These are phyloP conservation scores for Incumbomyces delicatus DNA, from an alignment of 2,329 filamentous ascomycete species.

Conservation along the genomic window DNA sequence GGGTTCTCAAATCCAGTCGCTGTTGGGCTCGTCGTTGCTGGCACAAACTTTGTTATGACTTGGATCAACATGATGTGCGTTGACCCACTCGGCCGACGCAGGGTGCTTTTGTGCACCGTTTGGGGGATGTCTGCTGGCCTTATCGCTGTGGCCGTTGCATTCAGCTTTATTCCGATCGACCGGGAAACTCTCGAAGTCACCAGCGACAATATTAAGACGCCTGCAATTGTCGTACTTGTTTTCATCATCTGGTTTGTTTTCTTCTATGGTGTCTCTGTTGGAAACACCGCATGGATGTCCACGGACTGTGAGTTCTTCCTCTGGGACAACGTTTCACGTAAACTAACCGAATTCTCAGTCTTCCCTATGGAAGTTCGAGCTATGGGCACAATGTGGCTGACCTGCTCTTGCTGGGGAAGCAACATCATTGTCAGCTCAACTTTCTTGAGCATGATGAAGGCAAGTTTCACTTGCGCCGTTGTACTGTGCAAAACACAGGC, in stretches of 20 bases:
- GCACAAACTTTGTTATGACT: conserved; percentile 38
- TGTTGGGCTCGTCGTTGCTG: conserved; percentile 30
- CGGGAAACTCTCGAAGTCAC: conserved; percentile 31
- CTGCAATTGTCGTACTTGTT: conserved; percentile 32
- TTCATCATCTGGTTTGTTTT: conserved; percentile 37
- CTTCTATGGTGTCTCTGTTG: conserved; percentile 40
- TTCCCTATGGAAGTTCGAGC: conserved; percentile 41
- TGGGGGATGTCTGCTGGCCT: conserved; percentile 38
- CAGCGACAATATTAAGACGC: conserved; percentile 23
- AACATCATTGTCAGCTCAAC: conserved; percentile 44
- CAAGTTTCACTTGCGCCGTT: background rate
- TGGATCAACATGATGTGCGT: conserved; percentile 39
- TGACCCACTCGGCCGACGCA: conserved; percentile 37
- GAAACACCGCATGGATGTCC: conserved; percentile 41
- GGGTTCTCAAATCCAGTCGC: conserved; percentile 43
- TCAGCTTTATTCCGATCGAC: conserved; percentile 40
- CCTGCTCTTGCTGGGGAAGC: conserved; percentile 37
- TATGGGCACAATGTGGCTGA: conserved; percentile 42
- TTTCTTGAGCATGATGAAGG: conserved; percentile 42
- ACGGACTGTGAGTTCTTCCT: conserved; percentile 27
- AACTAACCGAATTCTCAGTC: conserved; percentile 18
- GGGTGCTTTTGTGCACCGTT: conserved; percentile 35
- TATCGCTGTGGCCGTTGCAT: conserved; percentile 36
- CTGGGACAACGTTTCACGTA: too few species aligned
- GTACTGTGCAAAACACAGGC: background rate